Conservation (phyloP, 495 filamentous ascomycete genomes). For the Podospora sp. region DNA sequence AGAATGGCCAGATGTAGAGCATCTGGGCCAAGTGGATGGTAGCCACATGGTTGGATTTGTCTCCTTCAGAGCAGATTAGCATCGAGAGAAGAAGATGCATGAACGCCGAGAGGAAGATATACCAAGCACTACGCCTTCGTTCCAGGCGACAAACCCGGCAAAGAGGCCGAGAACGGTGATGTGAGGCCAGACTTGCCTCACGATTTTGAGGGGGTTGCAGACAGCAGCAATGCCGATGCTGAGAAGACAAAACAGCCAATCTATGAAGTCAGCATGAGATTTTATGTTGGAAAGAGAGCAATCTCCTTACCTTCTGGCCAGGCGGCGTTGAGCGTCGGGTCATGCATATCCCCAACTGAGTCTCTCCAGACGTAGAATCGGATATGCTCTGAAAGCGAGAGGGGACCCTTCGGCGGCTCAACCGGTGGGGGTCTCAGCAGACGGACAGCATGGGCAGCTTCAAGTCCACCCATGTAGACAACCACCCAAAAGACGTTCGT, state of each 20-base stretch:
- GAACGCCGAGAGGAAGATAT: conserved; percentile 21
- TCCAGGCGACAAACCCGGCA: conserved; percentile 76
- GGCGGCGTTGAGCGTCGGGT: conserved; percentile 59
- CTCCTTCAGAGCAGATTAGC: conserved; percentile 52
- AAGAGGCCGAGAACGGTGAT: conserved; percentile 69
- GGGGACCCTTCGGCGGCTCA: conserved; percentile 25
- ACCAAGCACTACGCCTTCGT: conserved; percentile 90
- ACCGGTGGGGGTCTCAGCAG: conserved; percentile 34
- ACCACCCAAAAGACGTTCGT: conserved; percentile 97
- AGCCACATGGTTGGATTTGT: conserved; percentile 91
- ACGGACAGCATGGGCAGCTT: conserved; percentile 57
- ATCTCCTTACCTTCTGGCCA: conserved; percentile 56
- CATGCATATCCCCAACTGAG: conserved; percentile 63
- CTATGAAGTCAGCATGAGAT: conserved; percentile 25
- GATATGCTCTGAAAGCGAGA: conserved; percentile 29
- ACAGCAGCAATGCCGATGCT: conserved; percentile 63
- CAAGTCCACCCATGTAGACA: conserved; percentile 78
- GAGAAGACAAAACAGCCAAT: conserved; percentile 52
- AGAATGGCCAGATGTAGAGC: conserved; percentile 91
- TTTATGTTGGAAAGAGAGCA: too few species aligned
- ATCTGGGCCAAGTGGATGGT: conserved; percentile 89
- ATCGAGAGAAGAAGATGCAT: conserved; percentile 1
- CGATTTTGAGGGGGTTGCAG: conserved; percentile 50
- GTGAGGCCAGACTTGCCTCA: conserved; percentile 66
- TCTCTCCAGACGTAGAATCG: conserved; percentile 39